Evolutionary conservation across 2,329 filamentous ascomycete species (phyloP).

Genomic region (Monosporascus sp.): DNA sequence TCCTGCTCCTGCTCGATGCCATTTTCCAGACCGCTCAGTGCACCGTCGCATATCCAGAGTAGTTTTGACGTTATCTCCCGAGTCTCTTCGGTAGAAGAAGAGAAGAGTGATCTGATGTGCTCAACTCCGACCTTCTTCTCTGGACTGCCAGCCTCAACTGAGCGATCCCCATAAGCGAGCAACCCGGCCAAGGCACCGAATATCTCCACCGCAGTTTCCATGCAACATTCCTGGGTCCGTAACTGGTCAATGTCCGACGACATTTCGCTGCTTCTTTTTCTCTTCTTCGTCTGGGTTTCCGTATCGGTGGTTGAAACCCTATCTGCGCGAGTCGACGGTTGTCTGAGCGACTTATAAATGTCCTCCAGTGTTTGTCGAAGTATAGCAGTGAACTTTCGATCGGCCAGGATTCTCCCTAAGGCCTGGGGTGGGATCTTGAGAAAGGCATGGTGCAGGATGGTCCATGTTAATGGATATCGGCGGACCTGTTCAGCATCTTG

Average conservation of each 20-base stretch:
- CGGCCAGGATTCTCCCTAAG: slow-evolving; percentile 65
- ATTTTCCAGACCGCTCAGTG: slow-evolving; percentile 26
- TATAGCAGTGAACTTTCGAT: slow-evolving; percentile 62
- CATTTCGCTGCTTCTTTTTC: slow-evolving; percentile 36
- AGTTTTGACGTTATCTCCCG: slow-evolving; percentile 41
- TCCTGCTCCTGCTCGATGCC: slow-evolving; percentile 34
- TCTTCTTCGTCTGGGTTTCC: slow-evolving; percentile 26
- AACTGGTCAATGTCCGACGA: slow-evolving; percentile 37
- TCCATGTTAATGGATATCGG: slow-evolving; percentile 55
- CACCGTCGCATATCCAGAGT: slow-evolving; percentile 38
- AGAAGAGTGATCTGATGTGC: slow-evolving; percentile 54
- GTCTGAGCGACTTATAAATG: slow-evolving; percentile 30
- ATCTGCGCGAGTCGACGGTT: slow-evolving; percentile 7
- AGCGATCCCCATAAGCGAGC: slow-evolving; percentile 38
- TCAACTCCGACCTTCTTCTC: slow-evolving; percentile 50
- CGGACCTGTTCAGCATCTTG: slow-evolving; percentile 46
- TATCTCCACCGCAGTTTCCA: slow-evolving; percentile 43
- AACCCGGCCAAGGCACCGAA: slow-evolving; percentile 43
- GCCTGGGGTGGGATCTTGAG: slow-evolving; percentile 63
- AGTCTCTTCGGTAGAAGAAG: slow-evolving; percentile 41
- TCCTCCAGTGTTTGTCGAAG: slow-evolving; percentile 63
- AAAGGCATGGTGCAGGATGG: slow-evolving; percentile 56
- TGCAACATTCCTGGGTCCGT: slow-evolving; percentile 33
- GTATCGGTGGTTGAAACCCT: slow-evolving; percentile 13
- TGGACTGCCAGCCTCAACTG: slow-evolving; percentile 23